Evolutionary conservation across 805 yeast species (phyloP).

Genomic region (Saccharomycopsis amapae): DNA sequence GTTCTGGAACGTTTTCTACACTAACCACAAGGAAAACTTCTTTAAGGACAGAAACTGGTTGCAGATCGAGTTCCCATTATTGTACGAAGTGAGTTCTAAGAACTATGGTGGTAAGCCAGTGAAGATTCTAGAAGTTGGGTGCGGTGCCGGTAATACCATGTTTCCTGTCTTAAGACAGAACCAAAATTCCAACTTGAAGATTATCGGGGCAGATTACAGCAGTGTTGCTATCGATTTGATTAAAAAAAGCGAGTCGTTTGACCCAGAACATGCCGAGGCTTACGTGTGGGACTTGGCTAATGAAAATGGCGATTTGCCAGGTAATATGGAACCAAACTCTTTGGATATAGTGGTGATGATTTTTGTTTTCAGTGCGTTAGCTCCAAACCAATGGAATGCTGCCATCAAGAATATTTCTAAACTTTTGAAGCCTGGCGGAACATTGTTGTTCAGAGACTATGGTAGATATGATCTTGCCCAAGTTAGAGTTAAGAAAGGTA

Average conservation of each 20-base stretch:
- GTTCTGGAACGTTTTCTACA: constrained; percentile 92
- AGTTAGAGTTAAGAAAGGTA: constrained; percentile 81
- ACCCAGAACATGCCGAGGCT: constrained; percentile 44
- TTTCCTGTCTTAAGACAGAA: constrained; percentile 84
- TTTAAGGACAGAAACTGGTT: constrained; percentile 97
- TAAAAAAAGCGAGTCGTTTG: constrained; percentile 52
- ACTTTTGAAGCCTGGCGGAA: constrained; percentile 88
- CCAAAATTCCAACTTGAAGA: constrained; percentile 63
- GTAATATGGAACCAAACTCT: constrained; percentile 70
- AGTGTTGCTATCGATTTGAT: constrained; percentile 86
- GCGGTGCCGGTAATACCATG: constrained; percentile 97
- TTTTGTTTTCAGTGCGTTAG: constrained; percentile 86
- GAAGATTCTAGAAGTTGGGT: constrained; percentile 85
- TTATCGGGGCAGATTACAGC: constrained; percentile 86
- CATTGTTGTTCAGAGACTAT: constrained; percentile 83
- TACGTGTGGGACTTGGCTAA: constrained; percentile 95
- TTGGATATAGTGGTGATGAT: constrained; percentile 93
- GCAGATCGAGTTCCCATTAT: constrained; percentile 83
- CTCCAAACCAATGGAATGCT: constrained; percentile 83
- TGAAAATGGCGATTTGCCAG: constrained; percentile 66
- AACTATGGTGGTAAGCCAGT: constrained; percentile 51
- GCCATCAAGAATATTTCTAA: constrained; percentile 68
- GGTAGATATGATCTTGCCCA: constrained; percentile 96
- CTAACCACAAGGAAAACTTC: constrained; percentile 85
- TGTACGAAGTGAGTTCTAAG: constrained; percentile 70